phyloP scores from a whole-genome alignment of 2,329 filamentous ascomycete genomes.

The Colletotrichum spaethianum region DNA sequence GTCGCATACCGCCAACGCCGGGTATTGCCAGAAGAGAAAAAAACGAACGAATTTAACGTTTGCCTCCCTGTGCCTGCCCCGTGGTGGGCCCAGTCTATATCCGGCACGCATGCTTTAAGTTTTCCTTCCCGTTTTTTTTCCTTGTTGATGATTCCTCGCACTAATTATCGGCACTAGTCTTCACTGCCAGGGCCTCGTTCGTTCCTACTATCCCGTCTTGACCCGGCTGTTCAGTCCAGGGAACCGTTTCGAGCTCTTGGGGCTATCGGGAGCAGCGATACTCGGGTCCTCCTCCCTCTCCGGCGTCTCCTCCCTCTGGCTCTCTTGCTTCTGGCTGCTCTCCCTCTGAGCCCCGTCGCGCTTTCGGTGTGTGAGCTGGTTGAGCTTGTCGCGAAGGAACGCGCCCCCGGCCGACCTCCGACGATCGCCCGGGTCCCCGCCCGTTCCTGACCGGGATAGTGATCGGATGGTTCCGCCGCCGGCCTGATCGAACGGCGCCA shows the following conservation, averaged over 20 bases:
- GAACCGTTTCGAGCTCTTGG: conserved; percentile 23
- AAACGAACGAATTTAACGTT: conserved; percentile 7
- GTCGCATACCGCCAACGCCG: conserved; percentile 14
- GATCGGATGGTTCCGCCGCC: conserved; percentile 40
- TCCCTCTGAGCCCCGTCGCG: conserved; percentile 43
- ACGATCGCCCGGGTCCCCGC: conserved; percentile 38
- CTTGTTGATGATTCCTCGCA: not conserved
- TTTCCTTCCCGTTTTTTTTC: not conserved
- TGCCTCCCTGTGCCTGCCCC: conserved; percentile 3
- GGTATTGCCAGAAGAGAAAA: conserved; percentile 2
- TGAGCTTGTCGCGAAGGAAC: conserved; percentile 55
- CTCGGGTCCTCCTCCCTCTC: conserved; percentile 26
- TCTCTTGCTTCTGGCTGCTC: conserved; percentile 11
- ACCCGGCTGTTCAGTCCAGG: conserved; percentile 23
- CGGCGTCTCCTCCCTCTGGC: conserved; percentile 27
- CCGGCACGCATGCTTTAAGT: not conserved
- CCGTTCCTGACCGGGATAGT: conserved; percentile 42
- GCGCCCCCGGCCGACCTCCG: conserved; percentile 49
- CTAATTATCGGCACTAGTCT: not conserved
- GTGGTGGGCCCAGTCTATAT: conserved; percentile 11
- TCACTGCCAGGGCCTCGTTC: not conserved
- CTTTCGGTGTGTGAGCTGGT: conserved; percentile 47
- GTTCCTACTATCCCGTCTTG: conserved; percentile 26
- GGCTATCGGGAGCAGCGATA: conserved; percentile 8
- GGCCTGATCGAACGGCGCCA: conserved; percentile 42